These are phyloP conservation scores for Aspergillus campestris DNA, from an alignment of 495 filamentous ascomycete species.

Conservation along the genomic window DNA sequence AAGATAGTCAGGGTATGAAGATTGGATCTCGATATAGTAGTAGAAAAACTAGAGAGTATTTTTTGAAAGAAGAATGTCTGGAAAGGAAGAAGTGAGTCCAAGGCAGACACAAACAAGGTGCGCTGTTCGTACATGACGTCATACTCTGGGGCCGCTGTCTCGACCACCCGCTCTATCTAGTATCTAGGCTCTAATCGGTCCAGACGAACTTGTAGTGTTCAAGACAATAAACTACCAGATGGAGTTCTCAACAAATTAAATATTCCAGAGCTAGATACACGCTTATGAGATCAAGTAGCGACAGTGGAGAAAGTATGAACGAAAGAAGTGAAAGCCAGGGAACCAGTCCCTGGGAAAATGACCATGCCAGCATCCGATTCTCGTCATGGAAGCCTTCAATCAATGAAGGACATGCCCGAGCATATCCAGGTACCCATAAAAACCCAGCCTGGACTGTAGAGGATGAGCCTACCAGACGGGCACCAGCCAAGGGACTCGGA, in stretches of 20 bases:
- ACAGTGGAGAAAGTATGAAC: slow-evolving; percentile 9
- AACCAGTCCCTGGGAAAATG: slow-evolving; percentile 8
- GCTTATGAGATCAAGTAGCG: slow-evolving; percentile 9
- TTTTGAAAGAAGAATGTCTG: no score
- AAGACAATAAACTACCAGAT: no score
- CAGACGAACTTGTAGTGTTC: no score
- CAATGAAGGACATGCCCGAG: slow-evolving; percentile 19
- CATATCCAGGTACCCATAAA: slow-evolving; percentile 27
- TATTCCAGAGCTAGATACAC: slow-evolving; percentile 18
- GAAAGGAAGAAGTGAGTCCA: no score
- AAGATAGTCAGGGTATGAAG: no score
- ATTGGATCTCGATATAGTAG: no score
- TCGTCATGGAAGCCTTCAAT: slow-evolving; percentile 14
- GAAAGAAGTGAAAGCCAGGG: slow-evolving; percentile 8
- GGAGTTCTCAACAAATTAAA: slow-evolving; percentile 1
- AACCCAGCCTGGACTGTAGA: slow-evolving; percentile 42
- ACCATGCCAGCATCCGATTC: slow-evolving; percentile 40
- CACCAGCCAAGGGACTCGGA: background rate
- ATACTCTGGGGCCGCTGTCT: no score
- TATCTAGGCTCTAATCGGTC: no score
- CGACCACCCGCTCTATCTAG: no score
- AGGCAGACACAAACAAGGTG: no score
- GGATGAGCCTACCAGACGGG: slow-evolving; percentile 39
- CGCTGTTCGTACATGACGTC: no score
- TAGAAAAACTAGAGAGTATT: no score